Conservation (phyloP, 106 monocot species). For the Platanthera zijinensis region DNA sequence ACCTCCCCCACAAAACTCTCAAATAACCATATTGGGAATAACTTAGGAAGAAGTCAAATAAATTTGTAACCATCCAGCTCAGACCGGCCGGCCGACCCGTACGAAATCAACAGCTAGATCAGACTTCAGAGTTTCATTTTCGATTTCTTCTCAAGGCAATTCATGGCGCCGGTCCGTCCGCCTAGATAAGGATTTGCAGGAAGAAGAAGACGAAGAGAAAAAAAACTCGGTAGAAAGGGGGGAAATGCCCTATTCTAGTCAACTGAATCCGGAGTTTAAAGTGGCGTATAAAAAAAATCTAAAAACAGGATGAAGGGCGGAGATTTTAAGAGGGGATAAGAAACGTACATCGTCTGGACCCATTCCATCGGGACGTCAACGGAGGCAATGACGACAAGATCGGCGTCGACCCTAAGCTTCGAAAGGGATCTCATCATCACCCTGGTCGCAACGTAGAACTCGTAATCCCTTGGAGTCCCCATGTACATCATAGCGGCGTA, state of each 20-base stretch:
- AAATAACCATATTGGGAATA: background rate
- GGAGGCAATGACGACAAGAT: constrained; percentile 31
- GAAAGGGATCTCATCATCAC: constrained; percentile 21
- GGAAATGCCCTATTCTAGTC: background rate
- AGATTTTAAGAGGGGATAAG: background rate
- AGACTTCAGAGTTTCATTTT: background rate
- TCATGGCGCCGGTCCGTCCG: background rate
- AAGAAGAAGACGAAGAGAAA: no score
- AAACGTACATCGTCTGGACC: constrained; percentile 16
- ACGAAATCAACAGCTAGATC: background rate
- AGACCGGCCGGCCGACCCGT: background rate
- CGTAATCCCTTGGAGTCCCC: constrained; percentile 29
- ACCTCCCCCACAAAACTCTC: no score
- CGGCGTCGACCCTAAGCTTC: constrained; percentile 16
- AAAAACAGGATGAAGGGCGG: background rate
- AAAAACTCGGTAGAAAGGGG: background rate
- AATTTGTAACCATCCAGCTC: background rate
- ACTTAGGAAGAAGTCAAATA: background rate
- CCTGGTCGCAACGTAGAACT: constrained; percentile 25
- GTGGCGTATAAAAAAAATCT: background rate
- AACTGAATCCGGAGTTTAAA: background rate
- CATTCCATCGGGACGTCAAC: constrained; percentile 19
- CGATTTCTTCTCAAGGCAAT: background rate
- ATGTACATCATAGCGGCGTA: constrained; percentile 33
- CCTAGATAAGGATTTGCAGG: background rate